Evolutionary conservation across 352 stramenopile species (phyloP).

Genomic region (Globisporangium barbulae): DNA sequence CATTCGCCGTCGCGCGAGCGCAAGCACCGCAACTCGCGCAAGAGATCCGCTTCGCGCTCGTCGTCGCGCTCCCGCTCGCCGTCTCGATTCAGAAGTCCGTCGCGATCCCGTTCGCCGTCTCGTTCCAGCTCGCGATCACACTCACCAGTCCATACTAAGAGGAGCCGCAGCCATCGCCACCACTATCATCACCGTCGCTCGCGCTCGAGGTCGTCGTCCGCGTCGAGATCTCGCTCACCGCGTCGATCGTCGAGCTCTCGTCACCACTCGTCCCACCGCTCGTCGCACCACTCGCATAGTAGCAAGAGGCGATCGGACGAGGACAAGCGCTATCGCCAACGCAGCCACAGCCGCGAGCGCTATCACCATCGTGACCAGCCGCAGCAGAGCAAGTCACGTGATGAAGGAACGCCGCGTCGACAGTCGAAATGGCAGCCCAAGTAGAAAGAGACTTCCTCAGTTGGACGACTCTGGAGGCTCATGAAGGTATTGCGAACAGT

Average conservation of each 20-base stretch:
- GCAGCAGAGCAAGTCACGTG: slow-evolving; percentile 8
- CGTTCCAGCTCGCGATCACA: slow-evolving; percentile 25
- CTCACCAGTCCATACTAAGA: slow-evolving; percentile 17
- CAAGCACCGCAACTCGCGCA: slow-evolving; percentile 19
- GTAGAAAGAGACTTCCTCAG: background rate
- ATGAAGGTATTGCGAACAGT: too few relatives aligned
- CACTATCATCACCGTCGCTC: slow-evolving; percentile 27
- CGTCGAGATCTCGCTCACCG: slow-evolving; percentile 33
- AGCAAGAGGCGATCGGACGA: slow-evolving; percentile 3
- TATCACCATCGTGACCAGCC: background rate
- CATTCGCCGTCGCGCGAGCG: slow-evolving; percentile 17
- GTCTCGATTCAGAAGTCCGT: slow-evolving; percentile 33
- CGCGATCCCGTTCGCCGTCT: slow-evolving; percentile 7
- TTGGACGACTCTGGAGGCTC: background rate
- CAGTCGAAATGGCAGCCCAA: slow-evolving; percentile 15
- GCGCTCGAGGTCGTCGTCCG: slow-evolving; percentile 34
- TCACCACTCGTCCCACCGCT: slow-evolving; percentile 6
- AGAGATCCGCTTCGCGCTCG: slow-evolving; percentile 21
- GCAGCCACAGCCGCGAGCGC: slow-evolving; percentile 1
- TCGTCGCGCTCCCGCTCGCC: slow-evolving; percentile 33
- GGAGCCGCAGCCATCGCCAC: slow-evolving; percentile 17
- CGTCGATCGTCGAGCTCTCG: slow-evolving; percentile 12
- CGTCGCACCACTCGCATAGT: slow-evolving; percentile 6
- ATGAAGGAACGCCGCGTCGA: slow-evolving; percentile 3
- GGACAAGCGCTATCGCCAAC: background rate